Base-by-base conservation (phyloP, 441 rosid species). In the Populus tomentosa region DNA sequence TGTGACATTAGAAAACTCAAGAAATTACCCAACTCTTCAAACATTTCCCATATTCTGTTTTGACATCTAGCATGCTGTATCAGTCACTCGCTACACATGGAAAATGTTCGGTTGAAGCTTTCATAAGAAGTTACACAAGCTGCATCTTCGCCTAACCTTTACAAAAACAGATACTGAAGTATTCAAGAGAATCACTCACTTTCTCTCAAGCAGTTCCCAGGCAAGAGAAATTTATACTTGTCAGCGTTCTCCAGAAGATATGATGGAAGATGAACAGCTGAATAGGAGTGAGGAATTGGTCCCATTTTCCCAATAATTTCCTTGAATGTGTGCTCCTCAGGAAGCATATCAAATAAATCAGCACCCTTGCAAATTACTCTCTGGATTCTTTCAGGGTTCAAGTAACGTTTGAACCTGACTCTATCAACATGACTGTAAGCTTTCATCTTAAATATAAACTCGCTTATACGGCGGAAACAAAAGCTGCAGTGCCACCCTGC, bases 401-500 rank as follows among this genome's bases (percentile, higher is more conserved):
- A 82, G 79, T 75, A 95, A 78, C 84, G 93, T 32, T 92, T 85
- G 85, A 93, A 93, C 86, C 97, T 86, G 74, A 95, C 97, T 81
- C 99, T 85, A 77, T 95, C 99, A 13, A 82, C 85, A 81, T 95
- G 99, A 77, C 99, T 95, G 77, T 93, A 95, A 73, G 99, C 99
- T 85, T 86, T 95, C 95, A 95, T 95, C 92, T 95, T 95, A 69
- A 95, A 95, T 75, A 88, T 81, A 84, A 95, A 95, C 85, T 95
- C 98, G 2, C 88, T 91, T 67, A 95, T 87, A 33, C 40, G 84
- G 26, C 99, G 94, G 84, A 95, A 95, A 77, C 99, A 95, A 74
- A 95, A 95, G 91, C 99, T 95, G 68, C 97, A 93, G 77, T 93
- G 98, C 98, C 96, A 93, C 69, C 98, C 98, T 5, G 98, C 91